Conservation (phyloP, 208 protist species). For the Naegleria lovaniensis region DNA sequence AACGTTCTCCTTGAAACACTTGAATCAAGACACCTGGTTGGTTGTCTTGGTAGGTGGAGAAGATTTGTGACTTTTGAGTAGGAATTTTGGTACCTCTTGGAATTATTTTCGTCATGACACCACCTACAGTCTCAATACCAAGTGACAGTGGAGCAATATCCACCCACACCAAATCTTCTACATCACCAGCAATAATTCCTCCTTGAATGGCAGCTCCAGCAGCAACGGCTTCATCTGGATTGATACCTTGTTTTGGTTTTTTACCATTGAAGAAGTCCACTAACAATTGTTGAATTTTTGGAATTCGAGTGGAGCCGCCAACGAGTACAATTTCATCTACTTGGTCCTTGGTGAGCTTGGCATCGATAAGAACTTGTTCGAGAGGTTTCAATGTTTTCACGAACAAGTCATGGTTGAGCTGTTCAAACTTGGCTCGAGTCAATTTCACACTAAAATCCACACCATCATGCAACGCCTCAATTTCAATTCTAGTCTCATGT, state of each 20-base stretch:
- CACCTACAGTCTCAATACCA: conserved; percentile 72
- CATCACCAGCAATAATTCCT: conserved; percentile 69
- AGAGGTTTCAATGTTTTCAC: conserved; percentile 33
- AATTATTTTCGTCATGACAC: conserved; percentile 85
- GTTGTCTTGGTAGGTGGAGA: conserved; percentile 72
- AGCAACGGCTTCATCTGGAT: conserved; percentile 49
- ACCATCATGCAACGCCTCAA: conserved; percentile 65
- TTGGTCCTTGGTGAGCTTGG: conserved; percentile 49
- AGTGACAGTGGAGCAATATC: conserved; percentile 65
- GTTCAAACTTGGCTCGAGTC: conserved; percentile 80
- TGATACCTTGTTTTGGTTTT: conserved; percentile 44
- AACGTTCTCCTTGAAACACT: conserved; percentile 87
- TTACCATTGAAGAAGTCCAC: conserved; percentile 55
- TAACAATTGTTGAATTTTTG: conserved; percentile 74
- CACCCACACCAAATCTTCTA: conserved; percentile 47
- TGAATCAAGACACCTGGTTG: conserved; percentile 77
- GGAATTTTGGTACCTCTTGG: conserved; percentile 70
- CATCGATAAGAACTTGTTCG: conserved; percentile 43
- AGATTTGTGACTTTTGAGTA: conserved; percentile 66
- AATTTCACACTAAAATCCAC: conserved; percentile 78
- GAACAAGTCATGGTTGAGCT: conserved; percentile 53
- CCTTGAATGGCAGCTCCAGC: conserved; percentile 71
- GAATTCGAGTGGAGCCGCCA: conserved; percentile 70
- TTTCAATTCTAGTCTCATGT: conserved; percentile 65
- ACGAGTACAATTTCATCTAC: conserved; percentile 57